Percentiles rank a stretch among this genome's conserved stretches.
These are phyloP conservation scores for Populus nigra DNA, from an alignment of 345 rosid species.

Conservation along the genomic window DNA sequence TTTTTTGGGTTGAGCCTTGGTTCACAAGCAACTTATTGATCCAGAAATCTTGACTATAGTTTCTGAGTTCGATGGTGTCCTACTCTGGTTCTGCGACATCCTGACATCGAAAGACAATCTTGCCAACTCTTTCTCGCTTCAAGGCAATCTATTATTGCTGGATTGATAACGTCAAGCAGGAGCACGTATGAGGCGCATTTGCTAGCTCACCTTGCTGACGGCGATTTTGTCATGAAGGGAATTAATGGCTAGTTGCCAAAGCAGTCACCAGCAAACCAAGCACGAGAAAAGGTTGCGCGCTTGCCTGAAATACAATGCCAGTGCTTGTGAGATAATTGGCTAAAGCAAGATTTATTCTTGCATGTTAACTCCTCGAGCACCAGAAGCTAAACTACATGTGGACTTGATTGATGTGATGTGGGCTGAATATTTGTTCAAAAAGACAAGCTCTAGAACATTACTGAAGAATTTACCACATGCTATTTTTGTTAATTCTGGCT, in stretches of 20 bases:
- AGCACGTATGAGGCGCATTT: neutral
- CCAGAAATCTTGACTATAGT: too few species aligned
- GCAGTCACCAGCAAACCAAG: slow-evolving; percentile 93
- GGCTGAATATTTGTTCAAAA: neutral
- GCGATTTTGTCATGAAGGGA: neutral
- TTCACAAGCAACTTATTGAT: neutral
- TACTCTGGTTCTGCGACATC: too few species aligned
- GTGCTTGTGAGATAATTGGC: neutral
- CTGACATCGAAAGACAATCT: too few species aligned
- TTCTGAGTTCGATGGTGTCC: too few species aligned
- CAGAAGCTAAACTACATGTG: neutral
- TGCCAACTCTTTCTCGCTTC: neutral
- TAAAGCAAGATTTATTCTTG: neutral
- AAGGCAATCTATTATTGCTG: neutral
- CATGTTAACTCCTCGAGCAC: neutral
- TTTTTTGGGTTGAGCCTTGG: too few species aligned
- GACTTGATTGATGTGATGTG: neutral
- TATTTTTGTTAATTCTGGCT: too few species aligned
- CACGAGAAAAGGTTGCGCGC: slow-evolving; percentile 91
- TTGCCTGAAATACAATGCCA: slow-evolving; percentile 54
- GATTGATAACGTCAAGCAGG: neutral
- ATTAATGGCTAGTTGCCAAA: slow-evolving; percentile 75
- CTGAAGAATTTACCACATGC: too few species aligned
- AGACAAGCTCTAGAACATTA: too few species aligned
- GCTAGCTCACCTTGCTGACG: neutral